phyloP scores from a whole-genome alignment of 257 asterid genomes.

The Lavandula angustifolia region DNA sequence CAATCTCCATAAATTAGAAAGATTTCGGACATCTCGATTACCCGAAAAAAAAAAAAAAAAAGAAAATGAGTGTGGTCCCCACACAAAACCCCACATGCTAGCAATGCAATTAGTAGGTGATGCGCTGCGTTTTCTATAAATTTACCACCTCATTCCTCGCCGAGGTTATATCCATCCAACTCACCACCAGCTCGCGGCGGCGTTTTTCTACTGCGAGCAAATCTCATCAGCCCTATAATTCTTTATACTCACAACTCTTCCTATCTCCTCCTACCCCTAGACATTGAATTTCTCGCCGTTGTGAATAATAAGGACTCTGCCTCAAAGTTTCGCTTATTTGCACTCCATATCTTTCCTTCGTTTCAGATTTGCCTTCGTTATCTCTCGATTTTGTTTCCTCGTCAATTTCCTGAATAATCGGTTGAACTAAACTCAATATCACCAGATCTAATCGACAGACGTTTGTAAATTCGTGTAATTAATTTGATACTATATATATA shows the following conservation, averaged over 20 bases:
- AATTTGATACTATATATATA: neutral
- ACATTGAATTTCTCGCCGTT: conserved; percentile 29
- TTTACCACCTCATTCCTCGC: conserved; percentile 38
- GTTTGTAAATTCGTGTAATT: conserved; percentile 21
- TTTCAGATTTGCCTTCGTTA: conserved; percentile 17
- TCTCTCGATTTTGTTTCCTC: conserved; percentile 8
- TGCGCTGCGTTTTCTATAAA: conserved; percentile 52
- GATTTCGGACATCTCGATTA: conserved; percentile 1
- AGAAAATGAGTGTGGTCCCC: conserved; percentile 33
- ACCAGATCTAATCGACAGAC: conserved; percentile 35
- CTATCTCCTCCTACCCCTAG: neutral
- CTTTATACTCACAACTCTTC: neutral
- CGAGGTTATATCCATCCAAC: conserved; percentile 31
- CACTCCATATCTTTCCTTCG: too few relatives aligned
- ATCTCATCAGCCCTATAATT: conserved; percentile 5
- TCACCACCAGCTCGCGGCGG: conserved; percentile 42
- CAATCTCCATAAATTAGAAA: too few relatives aligned
- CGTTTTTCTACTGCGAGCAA: conserved; percentile 32
- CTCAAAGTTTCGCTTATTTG: conserved; percentile 11
- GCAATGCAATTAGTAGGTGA: conserved; percentile 13
- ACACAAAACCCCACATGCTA: conserved; percentile 16
- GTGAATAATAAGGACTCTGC: conserved; percentile 24
- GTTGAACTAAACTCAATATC: conserved; percentile 2
- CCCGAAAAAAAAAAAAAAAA: neutral
- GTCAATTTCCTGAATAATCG: neutral